phyloP scores from a whole-genome alignment of 1,284 basidiomycete genomes.

The Cutaneotrichosporon cyanovorans region DNA sequence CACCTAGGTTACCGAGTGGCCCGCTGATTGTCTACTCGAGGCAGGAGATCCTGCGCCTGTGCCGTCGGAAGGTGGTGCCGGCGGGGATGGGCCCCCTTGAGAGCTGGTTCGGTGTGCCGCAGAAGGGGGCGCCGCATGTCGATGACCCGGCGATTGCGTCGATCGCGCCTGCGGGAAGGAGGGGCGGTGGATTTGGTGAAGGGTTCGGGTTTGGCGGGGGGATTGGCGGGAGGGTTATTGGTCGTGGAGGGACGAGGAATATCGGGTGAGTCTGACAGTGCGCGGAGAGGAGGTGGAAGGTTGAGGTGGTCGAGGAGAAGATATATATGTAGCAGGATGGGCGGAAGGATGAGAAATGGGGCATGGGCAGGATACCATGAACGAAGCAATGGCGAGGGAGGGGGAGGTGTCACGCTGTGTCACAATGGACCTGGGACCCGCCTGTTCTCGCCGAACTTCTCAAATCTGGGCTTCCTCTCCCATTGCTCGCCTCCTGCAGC shows the following conservation, averaged over 20 bases:
- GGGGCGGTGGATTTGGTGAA: slow-evolving; percentile 32
- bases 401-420: too few relatives aligned
- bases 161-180: slow-evolving; percentile 19
- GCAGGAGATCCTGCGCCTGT: slow-evolving; percentile 9
- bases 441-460: too few relatives aligned
- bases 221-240: slow-evolving; percentile 25
- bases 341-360: too few relatives aligned
- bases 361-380: too few relatives aligned
- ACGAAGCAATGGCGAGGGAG: too few relatives aligned
- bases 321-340: too few relatives aligned
- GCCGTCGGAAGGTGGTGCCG: slow-evolving; percentile 3
- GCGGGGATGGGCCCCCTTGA: slow-evolving; percentile 8
- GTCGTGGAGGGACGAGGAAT: slow-evolving; percentile 24
- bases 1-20: background rate
- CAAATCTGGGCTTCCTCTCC: too few relatives aligned
- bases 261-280: slow-evolving; percentile 30
- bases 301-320: too few relatives aligned
- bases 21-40: slow-evolving; percentile 13
- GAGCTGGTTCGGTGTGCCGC: slow-evolving; percentile 11
- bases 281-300: too few relatives aligned
- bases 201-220: slow-evolving; percentile 43
- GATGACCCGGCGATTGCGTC: slow-evolving; percentile 41
- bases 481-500: too few relatives aligned
- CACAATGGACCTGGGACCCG: too few relatives aligned
- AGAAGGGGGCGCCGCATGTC: slow-evolving; percentile 1